Evolutionary conservation across 2,329 filamentous ascomycete species (phyloP).

Genomic region (Colletotrichum incanum): DNA sequence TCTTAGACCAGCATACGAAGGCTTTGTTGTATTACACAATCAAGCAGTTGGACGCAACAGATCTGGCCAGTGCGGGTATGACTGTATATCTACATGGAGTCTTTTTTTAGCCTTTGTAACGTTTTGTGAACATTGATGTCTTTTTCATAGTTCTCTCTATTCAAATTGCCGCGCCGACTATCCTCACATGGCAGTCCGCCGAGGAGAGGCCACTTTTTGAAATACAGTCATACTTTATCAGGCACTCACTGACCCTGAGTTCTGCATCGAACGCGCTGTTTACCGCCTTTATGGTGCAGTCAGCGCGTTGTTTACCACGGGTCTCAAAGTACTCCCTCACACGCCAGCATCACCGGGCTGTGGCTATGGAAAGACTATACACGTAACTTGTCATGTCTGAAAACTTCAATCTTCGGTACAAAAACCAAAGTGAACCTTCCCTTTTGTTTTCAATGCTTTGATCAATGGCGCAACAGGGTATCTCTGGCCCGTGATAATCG

Average conservation of each 20-base stretch:
- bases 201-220: not conserved
- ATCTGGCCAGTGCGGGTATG: not conserved
- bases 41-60: not conserved
- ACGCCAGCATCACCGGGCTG: too few species aligned
- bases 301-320: too few species aligned
- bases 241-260: not conserved
- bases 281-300: not conserved
- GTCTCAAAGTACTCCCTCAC: too few species aligned
- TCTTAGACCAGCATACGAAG: not conserved
- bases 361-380: not conserved
- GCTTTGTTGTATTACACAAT: not conserved
- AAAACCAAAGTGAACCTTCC: too few species aligned
- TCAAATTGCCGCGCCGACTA: not conserved
- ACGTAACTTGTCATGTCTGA: too few species aligned
- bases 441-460: too few species aligned
- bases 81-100: not conserved
- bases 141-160: too few species aligned
- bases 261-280: not conserved
- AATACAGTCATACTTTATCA: not conserved
- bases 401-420: too few species aligned
- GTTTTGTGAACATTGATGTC: not conserved
- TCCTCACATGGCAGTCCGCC: not conserved
- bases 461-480: not conserved
- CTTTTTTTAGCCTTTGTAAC: not conserved
- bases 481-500: not conserved